Base-by-base conservation (phyloP, 805 yeast species). In the Metschnikowia matae region DNA sequence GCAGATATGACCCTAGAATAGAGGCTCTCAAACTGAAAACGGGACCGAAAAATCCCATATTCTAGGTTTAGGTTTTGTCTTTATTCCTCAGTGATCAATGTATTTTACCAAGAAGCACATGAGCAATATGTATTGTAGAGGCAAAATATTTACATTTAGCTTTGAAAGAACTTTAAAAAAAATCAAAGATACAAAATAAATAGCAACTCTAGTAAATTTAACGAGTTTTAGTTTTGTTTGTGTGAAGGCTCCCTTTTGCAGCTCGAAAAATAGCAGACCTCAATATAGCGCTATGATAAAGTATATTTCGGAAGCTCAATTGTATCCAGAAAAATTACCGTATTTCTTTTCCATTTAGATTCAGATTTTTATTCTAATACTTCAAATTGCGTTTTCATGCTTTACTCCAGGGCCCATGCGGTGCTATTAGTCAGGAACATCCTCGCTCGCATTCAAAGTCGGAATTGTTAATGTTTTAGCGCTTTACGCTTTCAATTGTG, bases 1-100 rank as follows among this genome's bases (percentile, higher is more conserved):
- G 52, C 53, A n/a, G 57, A 53, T n/a, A 47, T 48, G 7, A 62
- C 55, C 2, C 55, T 70, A 46, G 73, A 69, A 55, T 67, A 58
- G 48, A 18, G 14, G 5, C 14, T 20, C 11, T 20, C n/a, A 18
- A 14, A 32, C 8, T 26, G 15, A 26, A 15, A 33, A 17, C 20
- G 17, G 38, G 38, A 33, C 41, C 26, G 14, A 23, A 23, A 13
- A 39, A 39, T 7, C 15, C 8, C 15, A 39, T 20, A 18, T 37
- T 23, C 29, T 23, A 5, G 17, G 41, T 8, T 14, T 23, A 39
- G 6, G 14, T 37, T 37, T 20, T 13, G 40, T 13, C 15, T 11
- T 21, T n/a, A 5, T 18, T 13, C n/a, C 26, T 21, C 38, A 35
- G 17, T 20, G 7, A 13, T n/a, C 40, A 37, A 37, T 37, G 40